These are phyloP conservation scores for Panus rudis DNA, from an alignment of 768 basidiomycete genomes.

Conservation along the genomic window DNA sequence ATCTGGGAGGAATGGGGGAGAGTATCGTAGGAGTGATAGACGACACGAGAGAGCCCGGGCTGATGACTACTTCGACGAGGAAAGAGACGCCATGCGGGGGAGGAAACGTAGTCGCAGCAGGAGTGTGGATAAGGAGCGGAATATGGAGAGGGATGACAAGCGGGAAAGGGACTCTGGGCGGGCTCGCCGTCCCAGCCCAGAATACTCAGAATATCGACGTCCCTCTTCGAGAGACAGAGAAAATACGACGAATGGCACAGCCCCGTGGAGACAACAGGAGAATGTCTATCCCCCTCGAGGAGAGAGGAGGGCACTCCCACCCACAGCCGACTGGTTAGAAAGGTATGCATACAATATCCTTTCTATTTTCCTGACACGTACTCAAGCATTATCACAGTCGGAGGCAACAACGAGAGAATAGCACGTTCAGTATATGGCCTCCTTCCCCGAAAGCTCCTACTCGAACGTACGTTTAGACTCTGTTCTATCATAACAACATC, in stretches of 20 bases:
- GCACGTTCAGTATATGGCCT: constrained; percentile 68
- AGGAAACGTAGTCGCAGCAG: constrained; percentile 16
- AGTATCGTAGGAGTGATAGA: constrained; percentile 16
- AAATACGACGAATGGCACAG: constrained; percentile 60
- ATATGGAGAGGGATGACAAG: constrained; percentile 18
- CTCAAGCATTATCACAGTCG: constrained; percentile 42
- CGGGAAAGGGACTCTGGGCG: constrained; percentile 15
- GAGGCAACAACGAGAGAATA: constrained; percentile 54
- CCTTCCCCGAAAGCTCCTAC: constrained; percentile 66
- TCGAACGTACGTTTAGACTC: constrained; percentile 44
- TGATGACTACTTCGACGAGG: constrained; percentile 30
- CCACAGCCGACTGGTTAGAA: constrained; percentile 63
- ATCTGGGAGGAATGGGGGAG: constrained; percentile 12
- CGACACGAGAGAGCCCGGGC: constrained; percentile 18
- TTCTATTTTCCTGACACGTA: constrained; percentile 1
- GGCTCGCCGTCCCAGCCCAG: constrained; percentile 29
- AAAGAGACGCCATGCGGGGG: constrained; percentile 9
- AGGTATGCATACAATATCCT: constrained; percentile 38
- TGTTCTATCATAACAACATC: constrained; percentile 1
- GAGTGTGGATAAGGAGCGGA: constrained; percentile 18
- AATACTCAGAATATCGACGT: constrained; percentile 19
- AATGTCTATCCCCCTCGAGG: constrained; percentile 21
- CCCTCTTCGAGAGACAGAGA: constrained; percentile 41
- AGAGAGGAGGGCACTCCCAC: constrained; percentile 27
- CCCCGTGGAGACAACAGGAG: constrained; percentile 25